These are phyloP conservation scores for Thelonectria discophora DNA, from an alignment of 2,329 filamentous ascomycete species.

Conservation along the genomic window DNA sequence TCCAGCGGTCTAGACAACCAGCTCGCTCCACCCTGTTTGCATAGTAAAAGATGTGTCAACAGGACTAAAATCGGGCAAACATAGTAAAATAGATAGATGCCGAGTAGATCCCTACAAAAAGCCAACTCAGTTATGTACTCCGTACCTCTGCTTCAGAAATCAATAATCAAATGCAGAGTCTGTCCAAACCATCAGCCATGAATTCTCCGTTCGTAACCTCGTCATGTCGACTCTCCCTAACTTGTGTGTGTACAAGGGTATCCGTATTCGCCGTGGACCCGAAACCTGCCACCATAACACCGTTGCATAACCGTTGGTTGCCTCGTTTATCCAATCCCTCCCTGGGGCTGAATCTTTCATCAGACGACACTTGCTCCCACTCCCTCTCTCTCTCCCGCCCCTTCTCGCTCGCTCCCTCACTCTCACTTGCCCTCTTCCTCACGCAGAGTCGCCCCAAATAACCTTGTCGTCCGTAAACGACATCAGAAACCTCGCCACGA, in stretches of 20 bases:
- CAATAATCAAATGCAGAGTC: constrained; percentile 9
- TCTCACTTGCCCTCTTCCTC: not conserved
- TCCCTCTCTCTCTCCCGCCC: too few species aligned
- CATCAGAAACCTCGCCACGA: constrained; percentile 63
- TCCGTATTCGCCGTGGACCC: constrained; percentile 20
- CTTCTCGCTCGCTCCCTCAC: too few species aligned
- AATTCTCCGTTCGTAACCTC: constrained; percentile 10
- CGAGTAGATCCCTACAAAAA: too few species aligned
- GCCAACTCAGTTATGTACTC: too few species aligned
- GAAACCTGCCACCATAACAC: constrained; percentile 28
- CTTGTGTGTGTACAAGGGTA: constrained; percentile 23
- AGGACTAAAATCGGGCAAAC: constrained; percentile 72
- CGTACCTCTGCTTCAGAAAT: not conserved
- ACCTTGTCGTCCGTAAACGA: constrained; percentile 62
- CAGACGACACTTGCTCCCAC: constrained; percentile 11
- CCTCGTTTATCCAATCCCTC: constrained; percentile 16
- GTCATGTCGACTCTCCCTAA: not conserved
- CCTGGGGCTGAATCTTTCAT: constrained; percentile 1
- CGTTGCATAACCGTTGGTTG: constrained; percentile 15
- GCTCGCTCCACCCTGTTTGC: constrained; percentile 72
- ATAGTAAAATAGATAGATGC: constrained; percentile 16
- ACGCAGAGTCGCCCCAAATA: constrained; percentile 52
- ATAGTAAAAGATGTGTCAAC: constrained; percentile 64
- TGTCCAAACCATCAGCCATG: not conserved
- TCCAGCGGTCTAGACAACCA: constrained; percentile 71